Evolutionary conservation across 2,329 filamentous ascomycete genomes (phyloP).

Genomic region (Dothideomycetes sp.): DNA sequence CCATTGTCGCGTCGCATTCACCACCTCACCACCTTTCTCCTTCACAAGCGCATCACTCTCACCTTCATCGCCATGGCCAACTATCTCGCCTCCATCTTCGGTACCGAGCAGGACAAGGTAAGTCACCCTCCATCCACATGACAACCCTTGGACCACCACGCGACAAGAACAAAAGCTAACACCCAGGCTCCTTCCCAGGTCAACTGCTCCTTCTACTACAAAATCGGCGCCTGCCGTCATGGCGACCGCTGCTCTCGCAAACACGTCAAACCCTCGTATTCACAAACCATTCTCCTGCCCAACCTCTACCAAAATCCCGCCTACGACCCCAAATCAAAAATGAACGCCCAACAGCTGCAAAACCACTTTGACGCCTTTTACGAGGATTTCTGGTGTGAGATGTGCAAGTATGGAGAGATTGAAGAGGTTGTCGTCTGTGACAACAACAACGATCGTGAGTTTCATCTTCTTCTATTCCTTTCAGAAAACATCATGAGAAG

Average conservation of each 20-base stretch:
- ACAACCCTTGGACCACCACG: too few relatives aligned
- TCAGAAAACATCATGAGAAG: background rate
- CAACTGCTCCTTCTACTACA: slow-evolving; percentile 99
- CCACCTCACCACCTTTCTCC: background rate
- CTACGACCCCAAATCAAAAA: slow-evolving; percentile 92
- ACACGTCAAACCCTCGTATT: slow-evolving; percentile 98
- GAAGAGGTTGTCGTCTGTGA: slow-evolving; percentile 98
- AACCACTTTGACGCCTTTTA: slow-evolving; percentile 99
- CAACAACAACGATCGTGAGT: slow-evolving; percentile 94
- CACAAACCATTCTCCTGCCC: slow-evolving; percentile 92
- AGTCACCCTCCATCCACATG: background rate
- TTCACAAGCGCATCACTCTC: slow-evolving; percentile 1
- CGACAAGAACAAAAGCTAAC: background rate
- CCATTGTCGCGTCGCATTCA: too few relatives aligned
- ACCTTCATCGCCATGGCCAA: slow-evolving; percentile 61
- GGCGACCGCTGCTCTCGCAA: slow-evolving; percentile 97
- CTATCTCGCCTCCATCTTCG: slow-evolving; percentile 98
- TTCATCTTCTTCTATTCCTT: background rate
- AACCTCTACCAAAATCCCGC: slow-evolving; percentile 99
- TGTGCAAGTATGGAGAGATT: slow-evolving; percentile 96
- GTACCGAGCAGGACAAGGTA: slow-evolving; percentile 88
- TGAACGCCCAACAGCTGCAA: slow-evolving; percentile 92
- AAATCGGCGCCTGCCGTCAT: slow-evolving; percentile 97
- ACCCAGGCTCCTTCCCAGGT: slow-evolving; percentile 37
- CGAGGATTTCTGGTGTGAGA: slow-evolving; percentile 99